Evolutionary conservation across 2,329 filamentous ascomycete species (phyloP).

Genomic region (Aspergillus felis): DNA sequence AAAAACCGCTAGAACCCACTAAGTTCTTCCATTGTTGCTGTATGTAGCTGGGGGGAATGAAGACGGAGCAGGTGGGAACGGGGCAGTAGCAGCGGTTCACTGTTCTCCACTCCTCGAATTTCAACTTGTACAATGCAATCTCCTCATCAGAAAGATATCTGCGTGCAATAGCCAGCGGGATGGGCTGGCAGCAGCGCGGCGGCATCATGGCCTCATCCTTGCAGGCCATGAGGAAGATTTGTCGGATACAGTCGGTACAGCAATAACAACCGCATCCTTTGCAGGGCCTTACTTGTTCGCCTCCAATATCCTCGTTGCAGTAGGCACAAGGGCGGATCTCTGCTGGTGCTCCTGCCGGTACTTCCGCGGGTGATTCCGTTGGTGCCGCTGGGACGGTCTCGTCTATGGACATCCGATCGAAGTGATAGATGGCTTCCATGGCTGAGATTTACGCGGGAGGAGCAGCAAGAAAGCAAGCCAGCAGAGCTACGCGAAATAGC

Average conservation of each 20-base stretch:
- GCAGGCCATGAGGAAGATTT: conserved; percentile 41
- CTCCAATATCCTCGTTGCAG: not conserved
- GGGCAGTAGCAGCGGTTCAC: conserved; percentile 48
- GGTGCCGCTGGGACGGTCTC: not conserved
- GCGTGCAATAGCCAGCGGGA: conserved; percentile 41
- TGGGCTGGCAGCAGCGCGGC: conserved; percentile 42
- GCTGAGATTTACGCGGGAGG: not conserved
- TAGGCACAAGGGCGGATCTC: not conserved
- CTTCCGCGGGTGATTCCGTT: not conserved
- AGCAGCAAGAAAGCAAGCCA: not conserved
- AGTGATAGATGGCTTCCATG: not conserved
- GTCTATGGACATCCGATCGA: not conserved
- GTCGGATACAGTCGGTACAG: conserved; percentile 12
- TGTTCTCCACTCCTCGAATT: conserved; percentile 48
- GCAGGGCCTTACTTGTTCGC: not conserved
- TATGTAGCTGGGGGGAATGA: conserved; percentile 40
- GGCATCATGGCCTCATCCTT: conserved; percentile 42
- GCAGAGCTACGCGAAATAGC: not conserved
- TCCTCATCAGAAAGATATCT: conserved; percentile 35
- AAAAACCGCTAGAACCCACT: not conserved
- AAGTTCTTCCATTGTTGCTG: not conserved
- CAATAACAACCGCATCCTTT: not conserved
- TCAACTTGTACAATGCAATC: conserved; percentile 36
- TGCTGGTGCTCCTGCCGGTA: not conserved
- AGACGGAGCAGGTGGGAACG: conserved; percentile 45